Conservation (phyloP, 2,329 filamentous ascomycete genomes). For the Didymosphaeria variabile region DNA sequence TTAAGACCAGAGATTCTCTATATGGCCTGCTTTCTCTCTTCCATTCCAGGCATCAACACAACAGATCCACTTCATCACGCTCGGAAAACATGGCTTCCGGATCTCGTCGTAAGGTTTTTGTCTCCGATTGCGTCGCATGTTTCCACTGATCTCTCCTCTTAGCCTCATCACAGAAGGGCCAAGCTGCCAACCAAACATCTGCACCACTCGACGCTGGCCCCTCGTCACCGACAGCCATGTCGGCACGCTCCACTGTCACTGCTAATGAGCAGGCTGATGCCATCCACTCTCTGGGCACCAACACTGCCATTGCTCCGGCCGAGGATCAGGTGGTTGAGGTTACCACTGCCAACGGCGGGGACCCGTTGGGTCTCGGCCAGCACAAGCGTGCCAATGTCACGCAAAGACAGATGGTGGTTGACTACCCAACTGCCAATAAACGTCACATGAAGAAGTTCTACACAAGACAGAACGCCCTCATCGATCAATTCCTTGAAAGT, state of each 20-base stretch:
- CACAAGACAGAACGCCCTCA: slow-evolving; percentile 51
- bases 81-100: slow-evolving; percentile 45
- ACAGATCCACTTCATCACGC: slow-evolving; percentile 32
- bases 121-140: slow-evolving; percentile 22
- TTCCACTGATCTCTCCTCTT: slow-evolving; percentile 36
- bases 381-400: slow-evolving; percentile 48
- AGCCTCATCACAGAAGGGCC: slow-evolving; percentile 40
- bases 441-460: slow-evolving; percentile 54
- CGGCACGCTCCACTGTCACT: slow-evolving; percentile 30
- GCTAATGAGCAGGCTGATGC: slow-evolving; percentile 33
- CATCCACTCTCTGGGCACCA: slow-evolving; percentile 36
- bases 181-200: slow-evolving; percentile 40
- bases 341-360: slow-evolving; percentile 30
- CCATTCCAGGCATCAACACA: slow-evolving; percentile 35
- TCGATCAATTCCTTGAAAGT: slow-evolving; percentile 62
- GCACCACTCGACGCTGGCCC: slow-evolving; percentile 34
- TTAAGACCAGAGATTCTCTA: slow-evolving; percentile 45
- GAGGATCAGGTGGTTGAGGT: slow-evolving; percentile 34
- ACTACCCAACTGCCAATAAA: slow-evolving; percentile 54
- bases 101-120: slow-evolving; percentile 40
- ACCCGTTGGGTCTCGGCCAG: slow-evolving; percentile 50
- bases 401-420: slow-evolving; percentile 58
- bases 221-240: slow-evolving; percentile 30
- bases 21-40: slow-evolving; percentile 31
- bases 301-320: slow-evolving; percentile 20